phyloP scores from a whole-genome alignment of 768 basidiomycete species.

The Boletus huronensis region DNA sequence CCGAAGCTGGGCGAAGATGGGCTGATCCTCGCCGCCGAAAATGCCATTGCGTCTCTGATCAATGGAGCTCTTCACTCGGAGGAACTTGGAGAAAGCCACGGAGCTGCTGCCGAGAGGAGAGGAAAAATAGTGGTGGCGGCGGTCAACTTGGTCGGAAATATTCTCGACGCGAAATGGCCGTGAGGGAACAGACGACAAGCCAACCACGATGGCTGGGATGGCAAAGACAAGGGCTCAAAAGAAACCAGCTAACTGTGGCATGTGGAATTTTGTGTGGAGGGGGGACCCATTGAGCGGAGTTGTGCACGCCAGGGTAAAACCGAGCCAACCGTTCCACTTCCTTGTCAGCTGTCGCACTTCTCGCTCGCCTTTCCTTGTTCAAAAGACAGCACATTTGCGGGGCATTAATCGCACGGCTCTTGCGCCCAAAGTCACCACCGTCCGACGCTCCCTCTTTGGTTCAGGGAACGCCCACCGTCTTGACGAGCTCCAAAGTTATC shows the following conservation, averaged over 20 bases:
- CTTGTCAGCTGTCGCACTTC: not conserved
- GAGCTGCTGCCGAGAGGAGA: not conserved
- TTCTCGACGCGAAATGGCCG: not conserved
- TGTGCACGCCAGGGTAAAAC: slow-evolving; percentile 8
- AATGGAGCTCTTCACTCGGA: not conserved
- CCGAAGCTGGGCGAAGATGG: not conserved
- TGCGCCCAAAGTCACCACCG: not conserved
- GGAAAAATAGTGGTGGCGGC: too few species aligned
- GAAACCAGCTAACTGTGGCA: slow-evolving; percentile 4
- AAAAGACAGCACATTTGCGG: not conserved
- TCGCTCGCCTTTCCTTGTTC: not conserved
- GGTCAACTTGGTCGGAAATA: not conserved
- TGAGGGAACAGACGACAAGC: not conserved
- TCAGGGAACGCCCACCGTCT: slow-evolving; percentile 9
- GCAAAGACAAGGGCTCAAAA: slow-evolving; percentile 2
- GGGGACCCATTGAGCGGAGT: slow-evolving; percentile 16
- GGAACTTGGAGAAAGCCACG: not conserved
- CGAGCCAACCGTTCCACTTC: not conserved
- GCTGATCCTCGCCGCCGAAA: not conserved
- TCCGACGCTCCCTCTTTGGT: not conserved
- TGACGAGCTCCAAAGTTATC: slow-evolving; percentile 2
- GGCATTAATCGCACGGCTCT: slow-evolving; percentile 10
- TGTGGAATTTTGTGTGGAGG: slow-evolving; percentile 9
- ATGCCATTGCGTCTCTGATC: not conserved
- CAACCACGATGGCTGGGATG: not conserved